phyloP scores from a whole-genome alignment of 2,329 filamentous ascomycete genomes.

The Sporothrix phasma region DNA sequence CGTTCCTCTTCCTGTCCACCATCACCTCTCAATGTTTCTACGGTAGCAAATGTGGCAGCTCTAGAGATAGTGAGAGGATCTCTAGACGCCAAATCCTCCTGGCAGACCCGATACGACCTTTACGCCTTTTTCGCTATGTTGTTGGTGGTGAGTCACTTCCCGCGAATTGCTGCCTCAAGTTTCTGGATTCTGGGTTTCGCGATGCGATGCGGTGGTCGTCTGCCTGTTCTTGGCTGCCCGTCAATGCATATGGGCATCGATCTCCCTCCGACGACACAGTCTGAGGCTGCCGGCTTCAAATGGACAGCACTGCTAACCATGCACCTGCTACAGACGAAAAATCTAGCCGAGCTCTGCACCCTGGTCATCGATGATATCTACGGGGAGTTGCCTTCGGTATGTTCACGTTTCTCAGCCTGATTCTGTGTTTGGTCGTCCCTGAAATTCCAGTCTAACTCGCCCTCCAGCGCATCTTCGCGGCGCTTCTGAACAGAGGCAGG shows the following conservation, averaged over 20 bases:
- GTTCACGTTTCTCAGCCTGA: conserved; percentile 23
- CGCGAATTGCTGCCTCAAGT: background rate
- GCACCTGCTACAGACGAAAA: conserved; percentile 46
- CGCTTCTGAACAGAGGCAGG: conserved; percentile 69
- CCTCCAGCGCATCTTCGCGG: conserved; percentile 70
- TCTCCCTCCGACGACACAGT: background rate
- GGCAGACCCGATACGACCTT: conserved; percentile 20
- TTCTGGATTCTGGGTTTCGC: background rate
- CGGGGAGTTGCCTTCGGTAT: conserved; percentile 84
- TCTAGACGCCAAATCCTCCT: conserved; percentile 55
- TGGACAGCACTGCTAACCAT: conserved; percentile 21
- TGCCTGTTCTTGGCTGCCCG: background rate
- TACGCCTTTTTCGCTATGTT: conserved; percentile 26
- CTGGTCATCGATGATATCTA: conserved; percentile 82
- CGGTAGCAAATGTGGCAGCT: conserved; percentile 63
- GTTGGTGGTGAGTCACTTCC: conserved; percentile 26
- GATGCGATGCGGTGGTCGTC: background rate
- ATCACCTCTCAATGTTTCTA: conserved; percentile 42
- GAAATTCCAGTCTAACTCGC: background rate
- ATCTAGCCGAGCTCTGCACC: conserved; percentile 78
- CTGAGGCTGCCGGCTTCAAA: background rate
- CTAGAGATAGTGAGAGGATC: conserved; percentile 71
- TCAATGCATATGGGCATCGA: background rate
- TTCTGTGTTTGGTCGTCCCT: background rate
- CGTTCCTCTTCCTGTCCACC: background rate